Conservation (phyloP, 179 eudicot species). For the Silene noctiflora region DNA sequence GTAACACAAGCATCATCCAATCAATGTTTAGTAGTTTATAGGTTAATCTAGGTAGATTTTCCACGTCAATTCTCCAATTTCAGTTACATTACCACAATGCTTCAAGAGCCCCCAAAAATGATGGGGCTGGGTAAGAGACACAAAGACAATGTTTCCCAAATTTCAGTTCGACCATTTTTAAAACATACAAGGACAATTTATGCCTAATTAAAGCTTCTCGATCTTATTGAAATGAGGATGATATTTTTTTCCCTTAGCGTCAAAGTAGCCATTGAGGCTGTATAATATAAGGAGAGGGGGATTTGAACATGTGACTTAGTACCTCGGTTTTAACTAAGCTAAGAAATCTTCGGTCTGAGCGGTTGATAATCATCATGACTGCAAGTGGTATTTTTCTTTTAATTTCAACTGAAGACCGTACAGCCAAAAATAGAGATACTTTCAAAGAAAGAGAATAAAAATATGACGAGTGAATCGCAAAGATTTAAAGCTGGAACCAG, state of each 20-base stretch:
- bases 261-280: no score
- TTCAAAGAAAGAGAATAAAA: not conserved
- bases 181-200: not conserved
- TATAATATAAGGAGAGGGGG: no score
- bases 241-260: no score
- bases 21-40: not conserved
- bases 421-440: not conserved
- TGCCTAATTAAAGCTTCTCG: not conserved
- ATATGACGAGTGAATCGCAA: not conserved
- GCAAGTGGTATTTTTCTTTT: not conserved
- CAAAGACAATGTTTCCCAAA: no score
- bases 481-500: not conserved
- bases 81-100: not conserved
- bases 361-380: not conserved
- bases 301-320: no score
- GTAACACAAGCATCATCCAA: not conserved
- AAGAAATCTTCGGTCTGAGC: not conserved
- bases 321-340: no score
- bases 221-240: not conserved
- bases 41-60: not conserved
- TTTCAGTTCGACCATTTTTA: not conserved
- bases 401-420: not conserved
- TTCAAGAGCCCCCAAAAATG: no score
- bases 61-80: slow-evolving; percentile 4
- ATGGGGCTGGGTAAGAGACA: no score